A percentile compares a stretch with the other conserved stretches of the same genome.
phyloP scores from a whole-genome alignment of 1,284 basidiomycete genomes.

The Moesziomyces sp. region DNA sequence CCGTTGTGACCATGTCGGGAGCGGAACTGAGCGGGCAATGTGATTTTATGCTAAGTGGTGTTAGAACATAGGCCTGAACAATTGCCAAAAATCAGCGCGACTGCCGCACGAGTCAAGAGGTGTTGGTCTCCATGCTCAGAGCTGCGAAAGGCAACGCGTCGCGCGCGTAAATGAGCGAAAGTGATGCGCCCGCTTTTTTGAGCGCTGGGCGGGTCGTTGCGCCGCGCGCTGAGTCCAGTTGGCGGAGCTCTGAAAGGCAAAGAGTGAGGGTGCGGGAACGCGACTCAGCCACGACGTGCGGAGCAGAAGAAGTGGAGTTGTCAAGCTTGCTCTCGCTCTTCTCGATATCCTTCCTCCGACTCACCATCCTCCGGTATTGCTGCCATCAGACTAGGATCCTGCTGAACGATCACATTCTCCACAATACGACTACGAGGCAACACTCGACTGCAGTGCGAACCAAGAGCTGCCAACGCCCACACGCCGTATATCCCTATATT shows the following conservation, averaged over 20 bases:
- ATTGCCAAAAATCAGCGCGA: background rate
- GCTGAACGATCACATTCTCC: too few relatives aligned
- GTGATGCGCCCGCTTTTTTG: constrained; percentile 14
- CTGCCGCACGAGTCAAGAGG: constrained; percentile 27
- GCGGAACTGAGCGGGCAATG: too few relatives aligned
- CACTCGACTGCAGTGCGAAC: too few relatives aligned
- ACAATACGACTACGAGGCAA: too few relatives aligned
- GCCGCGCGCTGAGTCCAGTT: too few relatives aligned
- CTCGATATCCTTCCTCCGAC: background rate
- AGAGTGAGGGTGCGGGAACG: constrained; percentile 4
- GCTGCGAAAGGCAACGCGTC: constrained; percentile 20
- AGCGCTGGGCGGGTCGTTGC: too few relatives aligned
- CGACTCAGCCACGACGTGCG: constrained; percentile 31
- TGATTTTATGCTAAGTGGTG: too few relatives aligned
- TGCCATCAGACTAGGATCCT: background rate
- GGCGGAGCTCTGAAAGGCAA: too few relatives aligned
- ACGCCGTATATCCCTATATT: background rate
- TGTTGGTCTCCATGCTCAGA: constrained; percentile 26
- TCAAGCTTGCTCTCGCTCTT: background rate
- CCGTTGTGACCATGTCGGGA: too few relatives aligned
- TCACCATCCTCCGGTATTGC: background rate
- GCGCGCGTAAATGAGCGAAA: constrained; percentile 51
- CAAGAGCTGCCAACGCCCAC: too few relatives aligned
- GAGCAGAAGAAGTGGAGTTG: constrained; percentile 27
- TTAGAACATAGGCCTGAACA: too few relatives aligned